Conservation (phyloP, 495 filamentous ascomycete species). For the Sordaria brevicollis region DNA sequence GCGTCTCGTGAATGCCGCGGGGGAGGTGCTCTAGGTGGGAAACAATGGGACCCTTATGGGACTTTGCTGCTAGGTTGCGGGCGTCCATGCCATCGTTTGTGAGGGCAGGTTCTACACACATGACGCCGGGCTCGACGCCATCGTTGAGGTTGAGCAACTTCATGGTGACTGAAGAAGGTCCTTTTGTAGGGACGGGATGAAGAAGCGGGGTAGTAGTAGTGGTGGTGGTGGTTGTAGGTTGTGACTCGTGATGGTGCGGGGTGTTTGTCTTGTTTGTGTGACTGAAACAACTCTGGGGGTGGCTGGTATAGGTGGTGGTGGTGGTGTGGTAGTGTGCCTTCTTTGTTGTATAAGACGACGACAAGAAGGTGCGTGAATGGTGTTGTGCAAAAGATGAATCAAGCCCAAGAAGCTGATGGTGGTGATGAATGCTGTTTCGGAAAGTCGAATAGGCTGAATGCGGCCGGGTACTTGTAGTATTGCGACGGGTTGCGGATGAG, state of each 20-base stretch:
- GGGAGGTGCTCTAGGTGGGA: constrained; percentile 18
- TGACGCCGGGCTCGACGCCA: not conserved
- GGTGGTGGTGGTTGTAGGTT: no score
- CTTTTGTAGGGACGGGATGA: not conserved
- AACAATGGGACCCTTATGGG: not conserved
- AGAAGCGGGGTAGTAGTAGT: not conserved
- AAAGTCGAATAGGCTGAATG: not conserved
- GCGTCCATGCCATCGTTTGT: not conserved
- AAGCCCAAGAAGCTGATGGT: not conserved
- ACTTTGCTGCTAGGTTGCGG: not conserved
- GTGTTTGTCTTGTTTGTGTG: not conserved
- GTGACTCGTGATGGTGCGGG: not conserved
- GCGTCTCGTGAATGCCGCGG: constrained; percentile 17
- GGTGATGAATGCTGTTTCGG: not conserved
- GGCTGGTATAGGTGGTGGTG: not conserved
- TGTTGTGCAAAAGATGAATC: no score
- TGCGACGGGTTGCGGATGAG: not conserved
- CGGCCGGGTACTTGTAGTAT: not conserved
- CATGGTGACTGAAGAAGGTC: not conserved
- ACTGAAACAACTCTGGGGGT: not conserved
- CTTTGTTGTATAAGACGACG: not conserved
- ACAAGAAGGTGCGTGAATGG: no score
- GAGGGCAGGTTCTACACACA: not conserved
- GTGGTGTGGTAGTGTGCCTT: not conserved
- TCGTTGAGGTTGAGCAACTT: not conserved